Base-by-base conservation (phyloP, 805 yeast genomes). In the Barnettozyma vustinii region DNA sequence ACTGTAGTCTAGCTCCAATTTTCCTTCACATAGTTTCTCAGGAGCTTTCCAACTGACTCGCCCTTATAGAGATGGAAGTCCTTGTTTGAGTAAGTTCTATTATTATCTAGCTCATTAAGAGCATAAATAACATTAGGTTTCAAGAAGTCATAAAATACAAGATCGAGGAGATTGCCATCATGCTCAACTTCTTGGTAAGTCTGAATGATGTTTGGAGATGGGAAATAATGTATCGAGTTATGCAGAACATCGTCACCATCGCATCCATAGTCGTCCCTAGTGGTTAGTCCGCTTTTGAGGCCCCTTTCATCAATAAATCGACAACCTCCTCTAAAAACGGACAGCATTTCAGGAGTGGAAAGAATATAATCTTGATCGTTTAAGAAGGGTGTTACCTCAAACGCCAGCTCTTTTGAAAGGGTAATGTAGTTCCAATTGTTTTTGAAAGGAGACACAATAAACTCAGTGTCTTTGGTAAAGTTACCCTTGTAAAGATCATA, bases 171-270 rank as follows among this genome's bases (percentile, higher is more conserved):
- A 6, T 35, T 37, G 4, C 61, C 59, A 3, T 62, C 59, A 4
- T 64, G 63, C 9, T 56, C 53, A 10, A 58, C 62, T 56, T 53
- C 52, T 57, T 63, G 77, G 49, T 60, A 65, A 0, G 85, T 68
- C 55, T 79, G 84, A 25, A 92, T 79, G 12, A 87, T 95, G 58
- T 89, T 91, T 9, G 98, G 97, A 3, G 89, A 72, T 8, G 74
- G 76, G 63, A 76, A 83, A 49, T 74, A 69, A 0, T 70, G 69
- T 42, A 84, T 76, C 1, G 87, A 76, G 50, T 68, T 70, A 67
- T 86, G 91, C 49, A 81, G 57, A 36, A 89, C 75, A 70, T 87
- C 98, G 62, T 94, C 99, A 20, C 99, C 99, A 53, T 82, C 81
- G 54, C 72, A 66, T 0, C 97, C 99, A 56, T 76, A 74, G 59